Evolutionary conservation across 208 protist species (phyloP).

Genomic region (Leishmania turanica): DNA sequence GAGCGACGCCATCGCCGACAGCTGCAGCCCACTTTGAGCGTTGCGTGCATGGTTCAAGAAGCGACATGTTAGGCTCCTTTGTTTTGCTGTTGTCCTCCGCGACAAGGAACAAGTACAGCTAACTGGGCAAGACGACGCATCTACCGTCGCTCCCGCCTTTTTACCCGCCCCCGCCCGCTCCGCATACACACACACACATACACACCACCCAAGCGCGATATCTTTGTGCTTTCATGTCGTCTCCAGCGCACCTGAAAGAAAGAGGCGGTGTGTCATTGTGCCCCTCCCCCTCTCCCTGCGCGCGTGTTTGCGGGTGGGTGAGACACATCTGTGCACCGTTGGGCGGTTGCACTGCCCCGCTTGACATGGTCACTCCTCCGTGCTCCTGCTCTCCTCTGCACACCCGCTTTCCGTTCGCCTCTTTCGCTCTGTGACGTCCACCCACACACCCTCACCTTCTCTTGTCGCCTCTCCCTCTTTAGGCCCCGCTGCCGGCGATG

Average conservation of each 20-base stretch:
- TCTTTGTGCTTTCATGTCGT: not conserved
- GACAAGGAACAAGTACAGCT: not conserved
- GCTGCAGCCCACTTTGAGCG: not conserved
- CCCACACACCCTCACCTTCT: not conserved
- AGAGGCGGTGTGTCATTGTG: not conserved
- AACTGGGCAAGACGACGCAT: too few species aligned
- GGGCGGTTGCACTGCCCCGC: not conserved
- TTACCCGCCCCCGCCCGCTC: not conserved
- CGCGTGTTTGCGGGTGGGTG: not conserved
- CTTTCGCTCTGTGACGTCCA: not conserved
- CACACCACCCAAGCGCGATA: not conserved
- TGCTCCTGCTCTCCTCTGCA: not conserved
- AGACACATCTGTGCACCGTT: not conserved
- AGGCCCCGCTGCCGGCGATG: not conserved
- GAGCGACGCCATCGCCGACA: not conserved
- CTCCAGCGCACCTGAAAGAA: not conserved
- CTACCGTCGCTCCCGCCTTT: not conserved
- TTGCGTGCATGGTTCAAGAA: not conserved
- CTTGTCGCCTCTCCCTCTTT: not conserved
- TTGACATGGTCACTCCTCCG: not conserved
- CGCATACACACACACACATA: too few species aligned
- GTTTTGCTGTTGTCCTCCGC: not conserved
- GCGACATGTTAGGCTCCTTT: not conserved
- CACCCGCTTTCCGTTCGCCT: not conserved
- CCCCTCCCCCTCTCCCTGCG: not conserved